Base-by-base conservation (phyloP, 2,329 filamentous ascomycete genomes). In the Ceratocystis colombiana region DNA sequence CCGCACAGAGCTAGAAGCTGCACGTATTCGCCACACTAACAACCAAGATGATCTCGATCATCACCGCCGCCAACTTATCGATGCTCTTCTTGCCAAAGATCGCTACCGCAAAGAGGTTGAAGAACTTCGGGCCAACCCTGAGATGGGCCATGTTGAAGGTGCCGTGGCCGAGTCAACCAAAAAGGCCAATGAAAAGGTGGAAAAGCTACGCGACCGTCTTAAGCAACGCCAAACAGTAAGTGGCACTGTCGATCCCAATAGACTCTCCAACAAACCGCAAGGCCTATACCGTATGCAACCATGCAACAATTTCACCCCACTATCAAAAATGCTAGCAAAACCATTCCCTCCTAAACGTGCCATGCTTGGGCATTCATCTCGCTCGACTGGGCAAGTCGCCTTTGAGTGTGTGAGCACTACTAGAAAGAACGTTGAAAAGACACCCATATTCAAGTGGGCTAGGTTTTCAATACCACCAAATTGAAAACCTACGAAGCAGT, bases 171-270 rank as follows among this genome's bases (percentile, higher is more conserved):
- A 78, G 55, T 72, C 74, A 61, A 71, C 74, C 65, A 75, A 73
- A 68, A 81, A 80, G 73, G 71, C 73, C 61, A 72, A 72, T 68
- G 82, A 83, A 71, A 82, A 83, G 76, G 79, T 82, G 68, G 81
- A 84, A 71, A 84, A 84, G 75, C 76, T 85, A 61, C 79, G 81
- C 61, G 74, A 77, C 62, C 79, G 79, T 61, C 78, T 84, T 69
- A 79, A 79, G 73, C 78, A 83, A 73, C 76, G 83, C 71, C 82
- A 82, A 69, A 80, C 85, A 80, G 84, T 85, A 74, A 81, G 82
- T 77, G 28, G 64, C 50, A 61, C 30, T 62, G 48, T 53, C 64
- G 50, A 59, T 28, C 62, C 61, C 30, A 25, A 37, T 4, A 17
- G 30, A 25, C 22, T 62, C 33, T 61, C 57, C 37, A 12, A 61